Evolutionary conservation across 2,329 filamentous ascomycete genomes (phyloP).

Genomic region (Ceratocystiopsis minuta): DNA sequence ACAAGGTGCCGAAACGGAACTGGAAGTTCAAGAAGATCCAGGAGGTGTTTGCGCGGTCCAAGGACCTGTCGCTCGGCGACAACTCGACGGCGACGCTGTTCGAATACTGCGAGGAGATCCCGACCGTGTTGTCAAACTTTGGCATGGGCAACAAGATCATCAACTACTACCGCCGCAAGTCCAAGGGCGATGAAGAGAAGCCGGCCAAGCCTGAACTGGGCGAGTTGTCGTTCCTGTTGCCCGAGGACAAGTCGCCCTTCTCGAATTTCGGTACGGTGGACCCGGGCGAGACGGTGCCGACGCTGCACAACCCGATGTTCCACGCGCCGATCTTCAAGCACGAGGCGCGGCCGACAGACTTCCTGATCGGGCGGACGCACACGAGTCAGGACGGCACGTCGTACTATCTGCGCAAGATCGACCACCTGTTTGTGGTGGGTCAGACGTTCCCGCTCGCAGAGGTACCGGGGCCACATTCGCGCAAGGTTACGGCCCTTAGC

Average conservation of each 20-base stretch:
- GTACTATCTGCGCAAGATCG: slow-evolving; percentile 76
- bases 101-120: slow-evolving; percentile 90
- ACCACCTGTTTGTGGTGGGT: slow-evolving; percentile 78
- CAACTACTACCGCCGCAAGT: slow-evolving; percentile 87
- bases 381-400: slow-evolving; percentile 61
- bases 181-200: slow-evolving; percentile 54
- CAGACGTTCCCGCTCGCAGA: slow-evolving; percentile 86
- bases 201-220: slow-evolving; percentile 71
- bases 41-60: slow-evolving; percentile 62
- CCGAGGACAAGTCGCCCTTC: slow-evolving; percentile 91
- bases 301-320: slow-evolving; percentile 90
- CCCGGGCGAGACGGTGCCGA: slow-evolving; percentile 74
- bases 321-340: slow-evolving; percentile 88
- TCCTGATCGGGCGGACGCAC: slow-evolving; percentile 66
- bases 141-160: slow-evolving; percentile 93
- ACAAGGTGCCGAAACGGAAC: slow-evolving; percentile 59
- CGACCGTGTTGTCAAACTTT: slow-evolving; percentile 82
- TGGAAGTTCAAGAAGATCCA: slow-evolving; percentile 63
- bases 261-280: slow-evolving; percentile 88
- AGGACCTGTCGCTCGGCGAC: slow-evolving; percentile 71
- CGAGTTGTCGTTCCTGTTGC: slow-evolving; percentile 71
- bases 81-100: slow-evolving; percentile 77
- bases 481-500: slow-evolving; percentile 89
- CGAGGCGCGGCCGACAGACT: slow-evolving; percentile 58
- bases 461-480: slow-evolving; percentile 80